Base-by-base conservation (phyloP, 345 rosid species). In the Eutrema heterophyllum region DNA sequence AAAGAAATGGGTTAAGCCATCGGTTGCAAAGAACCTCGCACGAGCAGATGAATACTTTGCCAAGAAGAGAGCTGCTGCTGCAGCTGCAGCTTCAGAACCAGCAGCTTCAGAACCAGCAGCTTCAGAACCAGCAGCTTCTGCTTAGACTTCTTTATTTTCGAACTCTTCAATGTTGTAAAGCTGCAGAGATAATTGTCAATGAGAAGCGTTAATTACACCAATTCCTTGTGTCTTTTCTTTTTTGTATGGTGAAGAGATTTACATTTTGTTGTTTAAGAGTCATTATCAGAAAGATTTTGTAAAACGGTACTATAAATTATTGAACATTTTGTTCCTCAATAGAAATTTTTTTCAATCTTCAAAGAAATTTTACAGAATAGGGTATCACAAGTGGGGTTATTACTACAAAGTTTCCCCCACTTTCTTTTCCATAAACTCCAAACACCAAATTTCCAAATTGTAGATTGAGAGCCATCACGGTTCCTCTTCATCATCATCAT, bases 1-100 rank as follows among this genome's bases (percentile, higher is more conserved):
- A 35, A 94, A 88, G 91, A 94, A 89, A 80, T 91, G 97, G 97
- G 85, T 94, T 5, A 89, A 89, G 73, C 95, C 93, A 49, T 84
- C 97, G 1, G 97, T 91, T 53, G 84, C 85, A 0, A 94, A 89
- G 87, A 89, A 94, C 74, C 82, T 84, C 5, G 92, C 96, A 5
- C 75, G 97, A 56, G 96, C 97, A 6, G 92, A 89, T 11, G 95
- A 87, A 62, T 94, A 89, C 84, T 94, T 89, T 39, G 96, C 97
- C 33, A 88, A 86, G 87, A 91, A 91, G 79, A 84, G 80, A 80
- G 96, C 97, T 35, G 88, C 86, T 0, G 83, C 85, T 14, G 80
- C 59, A 7, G 73, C 32, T 38, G 48, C 73, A 21, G 62, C 86
- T 65, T 48, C 89, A 0, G 86, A 82, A 32, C 76, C 86, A 32